phyloP scores from a whole-genome alignment of 768 basidiomycete genomes.

The Mycena galericulata region DNA sequence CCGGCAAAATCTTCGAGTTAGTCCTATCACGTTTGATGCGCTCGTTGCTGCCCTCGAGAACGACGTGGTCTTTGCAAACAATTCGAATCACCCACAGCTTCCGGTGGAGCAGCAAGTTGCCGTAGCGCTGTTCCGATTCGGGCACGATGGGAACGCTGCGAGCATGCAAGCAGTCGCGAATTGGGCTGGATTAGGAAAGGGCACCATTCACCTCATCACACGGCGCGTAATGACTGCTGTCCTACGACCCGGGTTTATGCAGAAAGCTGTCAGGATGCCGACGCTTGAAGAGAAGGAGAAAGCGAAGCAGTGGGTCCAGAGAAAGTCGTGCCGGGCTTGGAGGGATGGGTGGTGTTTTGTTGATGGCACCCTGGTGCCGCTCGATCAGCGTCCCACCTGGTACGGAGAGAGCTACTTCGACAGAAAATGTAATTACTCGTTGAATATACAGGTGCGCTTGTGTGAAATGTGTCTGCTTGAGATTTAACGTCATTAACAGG shows the following conservation, averaged over 20 bases:
- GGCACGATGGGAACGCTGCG: conserved; percentile 54
- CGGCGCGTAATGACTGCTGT: conserved; percentile 46
- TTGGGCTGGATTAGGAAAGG: conserved; percentile 52
- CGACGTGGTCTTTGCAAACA: conserved; percentile 44
- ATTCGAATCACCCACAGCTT: conserved; percentile 41
- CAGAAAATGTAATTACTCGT: conserved; percentile 51
- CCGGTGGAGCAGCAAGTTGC: conserved; percentile 49
- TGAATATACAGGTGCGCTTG: conserved; percentile 49
- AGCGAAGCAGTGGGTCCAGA: conserved; percentile 53
- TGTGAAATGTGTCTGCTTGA: too few species aligned
- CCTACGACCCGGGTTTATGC: conserved; percentile 40
- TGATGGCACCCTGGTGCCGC: conserved; percentile 54
- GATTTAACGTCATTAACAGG: conserved; percentile 11
- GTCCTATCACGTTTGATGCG: conserved; percentile 48
- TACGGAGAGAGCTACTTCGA: conserved; percentile 54
- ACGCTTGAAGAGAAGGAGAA: conserved; percentile 49
- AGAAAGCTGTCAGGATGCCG: conserved; percentile 42
- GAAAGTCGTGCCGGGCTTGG: conserved; percentile 48
- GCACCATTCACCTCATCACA: conserved; percentile 40
- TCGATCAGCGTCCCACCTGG: conserved; percentile 45
- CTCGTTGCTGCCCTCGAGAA: conserved; percentile 38
- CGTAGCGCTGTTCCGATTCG: conserved; percentile 53
- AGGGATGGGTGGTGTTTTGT: conserved; percentile 50
- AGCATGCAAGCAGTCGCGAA: conserved; percentile 45
- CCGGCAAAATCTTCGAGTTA: conserved; percentile 44